Base-by-base conservation (phyloP, 1,139 yeast genomes). In the Suhomyces wounanorum region DNA sequence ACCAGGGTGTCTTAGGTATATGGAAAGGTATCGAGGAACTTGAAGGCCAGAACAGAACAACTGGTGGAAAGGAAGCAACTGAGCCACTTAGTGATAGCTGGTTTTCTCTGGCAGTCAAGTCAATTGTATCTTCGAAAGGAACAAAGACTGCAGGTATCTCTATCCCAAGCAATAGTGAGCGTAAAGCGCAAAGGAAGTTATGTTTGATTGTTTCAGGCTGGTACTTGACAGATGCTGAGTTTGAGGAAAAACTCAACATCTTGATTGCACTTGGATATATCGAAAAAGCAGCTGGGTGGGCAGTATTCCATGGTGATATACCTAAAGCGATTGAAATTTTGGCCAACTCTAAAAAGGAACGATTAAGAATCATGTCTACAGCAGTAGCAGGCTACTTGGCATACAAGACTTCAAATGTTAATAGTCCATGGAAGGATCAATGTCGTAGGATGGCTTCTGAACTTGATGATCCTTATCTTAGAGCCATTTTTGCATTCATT, bases 241-340 rank as follows among this genome's bases (percentile, higher is more conserved):
- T 91, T 56, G 96, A 91, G 52, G 84, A 80, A 43, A 84, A 87
- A 56, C 78, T 89, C 45, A 72, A 73, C 35, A 73, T 77, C 41
- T 73, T 92, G 43, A 81, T 86, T 28, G 67, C 72, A 0, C 69
- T 75, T 26, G 94, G 90, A 0, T 80, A 82, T 55, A 81, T 81
- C 53, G 96, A 90, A 56, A 86, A 94, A 63, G 98, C 99, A 0
- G 99, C 98, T 0, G 98, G 96, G 0, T 90, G 97, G 96, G 97
- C 98, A 0, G 94, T 91, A 0, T 94, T 94, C 67, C 95, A 90
- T 64, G 97, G 96, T 1, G 89, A 91, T 65, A 88, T 94, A 1
- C 80, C 82, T 4, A 79, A 85, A 51, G 97, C 97, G 0, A 88
- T 92, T 9, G 83, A 82, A 33, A 85, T 90, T 11, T 72, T 94